These are phyloP conservation scores for Dictyostelium firmibasis DNA, from an alignment of 78 protist genomes.

Conservation along the genomic window DNA sequence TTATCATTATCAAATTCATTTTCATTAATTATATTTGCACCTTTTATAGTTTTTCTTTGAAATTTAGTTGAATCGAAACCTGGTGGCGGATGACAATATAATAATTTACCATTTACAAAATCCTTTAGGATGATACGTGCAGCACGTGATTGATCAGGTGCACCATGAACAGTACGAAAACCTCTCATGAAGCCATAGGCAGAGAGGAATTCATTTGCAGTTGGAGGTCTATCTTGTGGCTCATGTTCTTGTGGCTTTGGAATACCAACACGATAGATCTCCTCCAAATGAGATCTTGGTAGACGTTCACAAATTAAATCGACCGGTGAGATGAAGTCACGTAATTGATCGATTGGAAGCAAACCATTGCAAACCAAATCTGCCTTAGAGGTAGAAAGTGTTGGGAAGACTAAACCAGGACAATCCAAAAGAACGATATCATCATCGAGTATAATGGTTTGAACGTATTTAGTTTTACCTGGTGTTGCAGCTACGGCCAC, in stretches of 20 bases:
- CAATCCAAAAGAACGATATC: slow-evolving; percentile 94
- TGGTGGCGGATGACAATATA: slow-evolving; percentile 81
- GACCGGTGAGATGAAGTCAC: slow-evolving; percentile 82
- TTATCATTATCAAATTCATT: slow-evolving; percentile 8
- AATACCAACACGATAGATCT: slow-evolving; percentile 53
- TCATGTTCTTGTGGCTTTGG: slow-evolving; percentile 78
- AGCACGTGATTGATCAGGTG: slow-evolving; percentile 77
- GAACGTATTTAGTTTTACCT: slow-evolving; percentile 99
- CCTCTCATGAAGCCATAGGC: slow-evolving; percentile 79
- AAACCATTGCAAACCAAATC: slow-evolving; percentile 96
- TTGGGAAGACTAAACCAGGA: slow-evolving; percentile 99
- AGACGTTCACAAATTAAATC: slow-evolving; percentile 72
- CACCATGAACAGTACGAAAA: slow-evolving; percentile 80
- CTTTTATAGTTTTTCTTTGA: slow-evolving; percentile 43
- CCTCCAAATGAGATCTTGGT: slow-evolving; percentile 80
- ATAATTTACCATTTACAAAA: slow-evolving; percentile 60
- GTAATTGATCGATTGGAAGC: slow-evolving; percentile 94
- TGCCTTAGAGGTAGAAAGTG: slow-evolving; percentile 87
- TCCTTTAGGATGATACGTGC: slow-evolving; percentile 82
- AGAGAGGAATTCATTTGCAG: slow-evolving; percentile 63
- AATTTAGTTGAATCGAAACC: slow-evolving; percentile 59
- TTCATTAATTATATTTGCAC: not conserved
- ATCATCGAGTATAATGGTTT: slow-evolving; percentile 91
- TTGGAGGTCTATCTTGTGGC: slow-evolving; percentile 67
- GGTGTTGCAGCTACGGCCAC: slow-evolving; percentile 97